Conservation (phyloP, 805 yeast genomes). For the Maudiozyma bulderi region DNA sequence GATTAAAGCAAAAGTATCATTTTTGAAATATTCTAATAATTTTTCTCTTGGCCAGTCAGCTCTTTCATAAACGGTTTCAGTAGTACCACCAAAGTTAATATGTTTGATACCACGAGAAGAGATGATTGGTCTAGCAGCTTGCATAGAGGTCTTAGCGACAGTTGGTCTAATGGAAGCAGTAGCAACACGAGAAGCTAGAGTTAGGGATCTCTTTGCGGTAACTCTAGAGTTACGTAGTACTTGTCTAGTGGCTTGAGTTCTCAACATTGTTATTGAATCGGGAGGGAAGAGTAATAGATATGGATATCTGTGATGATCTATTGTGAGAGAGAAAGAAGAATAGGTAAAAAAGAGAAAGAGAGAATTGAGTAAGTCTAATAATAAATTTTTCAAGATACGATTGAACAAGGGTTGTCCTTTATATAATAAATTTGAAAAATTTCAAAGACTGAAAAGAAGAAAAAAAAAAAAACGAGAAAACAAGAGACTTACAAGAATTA, state of each 20-base stretch:
- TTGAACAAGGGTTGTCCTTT: not conserved
- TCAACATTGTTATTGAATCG: conserved; percentile 21
- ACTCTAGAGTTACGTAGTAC: conserved; percentile 32
- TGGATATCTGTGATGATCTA: not conserved
- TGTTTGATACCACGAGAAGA: conserved; percentile 87
- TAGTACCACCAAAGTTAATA: conserved; percentile 93
- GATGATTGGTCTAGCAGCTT: conserved; percentile 36
- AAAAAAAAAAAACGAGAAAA: not conserved
- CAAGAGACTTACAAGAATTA: not conserved
- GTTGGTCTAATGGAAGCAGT: conserved; percentile 11
- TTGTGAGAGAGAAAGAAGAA: too few species aligned
- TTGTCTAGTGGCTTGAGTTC: conserved; percentile 36
- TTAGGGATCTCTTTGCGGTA: conserved; percentile 58
- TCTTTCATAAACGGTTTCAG: conserved; percentile 95
- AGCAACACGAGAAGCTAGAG: conserved; percentile 37
- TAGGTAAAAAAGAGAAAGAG: not conserved
- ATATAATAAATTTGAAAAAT: not conserved
- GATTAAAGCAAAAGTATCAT: conserved; percentile 93
- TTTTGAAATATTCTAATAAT: conserved; percentile 90
- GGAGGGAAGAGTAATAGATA: not conserved
- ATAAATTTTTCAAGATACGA: too few species aligned
- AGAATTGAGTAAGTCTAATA: not conserved
- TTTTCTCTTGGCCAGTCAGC: conserved; percentile 99
- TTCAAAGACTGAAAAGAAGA: not conserved
- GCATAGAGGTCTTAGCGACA: conserved; percentile 31